A percentile compares a stretch with the other conserved stretches of the same genome.
These are phyloP conservation scores for Starmerella cellae DNA, from an alignment of 805 yeast species.

Conservation along the genomic window DNA sequence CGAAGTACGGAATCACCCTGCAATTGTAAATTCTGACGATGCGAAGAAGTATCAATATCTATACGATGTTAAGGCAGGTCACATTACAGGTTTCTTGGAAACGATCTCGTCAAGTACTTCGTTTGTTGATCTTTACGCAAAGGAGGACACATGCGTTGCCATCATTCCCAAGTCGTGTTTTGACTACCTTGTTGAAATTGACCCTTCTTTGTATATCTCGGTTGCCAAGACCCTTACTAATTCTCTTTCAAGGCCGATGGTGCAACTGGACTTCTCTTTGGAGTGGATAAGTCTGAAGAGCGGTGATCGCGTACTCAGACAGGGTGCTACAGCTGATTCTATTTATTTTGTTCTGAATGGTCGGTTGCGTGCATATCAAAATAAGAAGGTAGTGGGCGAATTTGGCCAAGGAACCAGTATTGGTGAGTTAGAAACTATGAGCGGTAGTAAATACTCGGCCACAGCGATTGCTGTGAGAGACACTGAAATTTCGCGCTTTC, in stretches of 20 bases:
- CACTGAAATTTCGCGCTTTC: conserved; percentile 85
- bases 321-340: conserved; percentile 85
- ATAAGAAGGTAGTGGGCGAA: conserved; percentile 44
- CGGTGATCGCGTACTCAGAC: conserved; percentile 63
- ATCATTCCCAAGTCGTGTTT: conserved; percentile 50
- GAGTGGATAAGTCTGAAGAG: conserved; percentile 93
- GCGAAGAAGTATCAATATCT: conserved; percentile 24
- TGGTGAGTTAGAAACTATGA: conserved; percentile 89
- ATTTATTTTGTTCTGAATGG: conserved; percentile 18
- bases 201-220: conserved; percentile 60
- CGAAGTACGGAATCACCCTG: conserved; percentile 38
- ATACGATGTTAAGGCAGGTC: conserved; percentile 58
- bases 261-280: conserved; percentile 74
- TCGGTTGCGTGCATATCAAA: conserved; percentile 14
- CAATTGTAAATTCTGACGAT: conserved; percentile 1
- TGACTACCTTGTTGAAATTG: conserved; percentile 57
- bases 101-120: conserved; percentile 69
- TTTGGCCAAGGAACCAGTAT: conserved; percentile 88
- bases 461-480: conserved; percentile 70
- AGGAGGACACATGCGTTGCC: conserved; percentile 53
- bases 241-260: conserved; percentile 52
- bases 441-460: conserved; percentile 54
- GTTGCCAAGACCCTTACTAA: conserved; percentile 60
- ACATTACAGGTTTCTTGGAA: conserved; percentile 77
- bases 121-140: conserved; percentile 47